Base-by-base conservation (phyloP, 768 basidiomycete genomes). In the Tricholoma sp. region DNA sequence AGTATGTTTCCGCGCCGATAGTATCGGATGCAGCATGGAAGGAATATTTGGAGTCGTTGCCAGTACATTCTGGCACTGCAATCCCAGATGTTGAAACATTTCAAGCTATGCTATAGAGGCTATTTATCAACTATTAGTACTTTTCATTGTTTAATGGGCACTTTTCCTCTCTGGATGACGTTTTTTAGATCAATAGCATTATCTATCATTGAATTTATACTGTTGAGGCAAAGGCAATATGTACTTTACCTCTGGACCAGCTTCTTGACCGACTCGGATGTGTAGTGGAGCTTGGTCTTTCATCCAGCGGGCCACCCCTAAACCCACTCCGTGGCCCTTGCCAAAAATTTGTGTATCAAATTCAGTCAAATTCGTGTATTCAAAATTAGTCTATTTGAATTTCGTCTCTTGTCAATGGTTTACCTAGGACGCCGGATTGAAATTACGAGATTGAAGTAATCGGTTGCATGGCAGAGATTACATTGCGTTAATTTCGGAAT, bases 1-100 rank as follows among this genome's bases (percentile, higher is more conserved):
- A 75, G 24, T 82, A 80, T 53, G 74, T 82, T 53, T 73, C 72
- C 50, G 82, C 80, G 12, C 81, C 81, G 15, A 80, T 84, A 54
- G 73, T 81, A 12, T 77, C 80, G 32, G 80, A 81, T 59, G 69
- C 62, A 28, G 56, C 68, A 28, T 84, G 81, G 82, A 80, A 82
- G 58, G 62, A 66, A 12, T 82, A 81, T 64, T 57, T 76, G 11
- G 62, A 62, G 15, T 58, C 57, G 9, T 64, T 82, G 48, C 70
- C 78, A 36, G 71, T 72, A 11, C 76, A 76, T 63, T 70, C 71
- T 52, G 80, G 80, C 8, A 72, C 71, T 37, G 76, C 79, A 1
- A 48, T 67, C 51, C 72, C 75, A 28, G 65, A 69, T 52, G 58
- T 69, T 33, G 70, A 74, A 48, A 70, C 68, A 18, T 65, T 76